Evolutionary conservation across 768 basidiomycete species (phyloP).

Genomic region (Tulasnella sp.): DNA sequence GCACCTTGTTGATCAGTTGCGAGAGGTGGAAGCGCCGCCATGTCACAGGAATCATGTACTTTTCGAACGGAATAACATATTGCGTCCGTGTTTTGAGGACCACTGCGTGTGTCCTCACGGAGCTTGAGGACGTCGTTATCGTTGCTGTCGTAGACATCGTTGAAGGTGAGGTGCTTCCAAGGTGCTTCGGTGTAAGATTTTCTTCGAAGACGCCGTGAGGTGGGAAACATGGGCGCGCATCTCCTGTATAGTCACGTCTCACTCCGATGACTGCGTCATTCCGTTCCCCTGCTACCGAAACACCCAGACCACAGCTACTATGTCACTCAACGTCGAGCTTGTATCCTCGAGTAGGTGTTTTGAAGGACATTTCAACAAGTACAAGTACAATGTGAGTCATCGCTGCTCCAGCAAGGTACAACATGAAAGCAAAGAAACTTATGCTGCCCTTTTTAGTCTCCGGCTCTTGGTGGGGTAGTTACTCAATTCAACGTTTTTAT

Average conservation of each 20-base stretch:
- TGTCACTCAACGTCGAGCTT: slow-evolving; percentile 32
- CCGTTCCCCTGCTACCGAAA: no score
- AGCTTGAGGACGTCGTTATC: not conserved
- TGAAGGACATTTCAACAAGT: slow-evolving; percentile 71
- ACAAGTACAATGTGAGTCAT: slow-evolving; percentile 57
- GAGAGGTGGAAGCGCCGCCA: slow-evolving; percentile 97
- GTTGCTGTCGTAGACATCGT: slow-evolving; percentile 1
- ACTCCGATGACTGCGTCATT: no score
- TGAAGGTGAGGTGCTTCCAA: no score
- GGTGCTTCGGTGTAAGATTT: no score
- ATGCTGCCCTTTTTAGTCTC: slow-evolving; percentile 39
- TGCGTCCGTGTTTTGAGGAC: slow-evolving; percentile 60
- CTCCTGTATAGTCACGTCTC: no score
- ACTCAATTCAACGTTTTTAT: slow-evolving; percentile 85
- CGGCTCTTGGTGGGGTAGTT: slow-evolving; percentile 50
- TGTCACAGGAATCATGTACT: slow-evolving; percentile 79
- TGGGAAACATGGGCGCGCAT: no score
- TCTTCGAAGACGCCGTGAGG: no score
- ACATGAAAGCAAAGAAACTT: not conserved
- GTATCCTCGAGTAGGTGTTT: slow-evolving; percentile 68
- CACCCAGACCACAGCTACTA: no score
- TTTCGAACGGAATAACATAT: slow-evolving; percentile 71
- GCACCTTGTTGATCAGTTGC: slow-evolving; percentile 90
- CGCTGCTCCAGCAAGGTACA: not conserved
- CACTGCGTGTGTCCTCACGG: slow-evolving; percentile 31